Conservation (phyloP, 2,329 filamentous ascomycete genomes). For the Hypoxylon sp. region DNA sequence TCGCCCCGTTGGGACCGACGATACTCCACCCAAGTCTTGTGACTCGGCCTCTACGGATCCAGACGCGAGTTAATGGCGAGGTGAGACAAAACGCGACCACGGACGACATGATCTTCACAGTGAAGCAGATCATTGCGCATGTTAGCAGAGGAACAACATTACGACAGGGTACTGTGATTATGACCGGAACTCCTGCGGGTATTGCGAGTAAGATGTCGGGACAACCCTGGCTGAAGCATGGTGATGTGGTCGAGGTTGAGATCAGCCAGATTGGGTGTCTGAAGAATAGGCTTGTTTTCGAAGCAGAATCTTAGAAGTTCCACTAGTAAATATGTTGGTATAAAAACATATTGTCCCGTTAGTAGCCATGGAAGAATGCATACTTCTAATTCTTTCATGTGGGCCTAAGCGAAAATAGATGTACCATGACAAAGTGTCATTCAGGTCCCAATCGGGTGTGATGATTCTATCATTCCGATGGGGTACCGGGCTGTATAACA, state of each 20-base stretch:
- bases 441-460: not conserved
- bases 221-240: slow-evolving; percentile 25
- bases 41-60: slow-evolving; percentile 7
- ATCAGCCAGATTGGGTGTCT: slow-evolving; percentile 26
- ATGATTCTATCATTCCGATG: slow-evolving; percentile 1
- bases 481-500: slow-evolving; percentile 13
- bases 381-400: not conserved
- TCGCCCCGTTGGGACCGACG: slow-evolving; percentile 27
- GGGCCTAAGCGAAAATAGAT: not conserved
- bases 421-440: not conserved
- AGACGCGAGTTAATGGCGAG: slow-evolving; percentile 25
- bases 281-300: slow-evolving; percentile 26
- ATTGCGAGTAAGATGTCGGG: slow-evolving; percentile 28
- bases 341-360: not conserved
- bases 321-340: not conserved
- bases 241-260: slow-evolving; percentile 24
- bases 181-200: slow-evolving; percentile 28
- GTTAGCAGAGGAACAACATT: slow-evolving; percentile 26
- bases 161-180: slow-evolving; percentile 25
- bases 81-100: slow-evolving; percentile 25
- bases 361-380: not conserved
- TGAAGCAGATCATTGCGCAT: slow-evolving; percentile 27
- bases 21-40: slow-evolving; percentile 15
- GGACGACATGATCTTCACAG: slow-evolving; percentile 20
- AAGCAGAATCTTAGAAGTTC: not conserved